Percentiles rank a stretch among this genome's conserved stretches.
Conservation (phyloP, 176 grass and related monocot genomes). For the Guadua angustifolia region DNA sequence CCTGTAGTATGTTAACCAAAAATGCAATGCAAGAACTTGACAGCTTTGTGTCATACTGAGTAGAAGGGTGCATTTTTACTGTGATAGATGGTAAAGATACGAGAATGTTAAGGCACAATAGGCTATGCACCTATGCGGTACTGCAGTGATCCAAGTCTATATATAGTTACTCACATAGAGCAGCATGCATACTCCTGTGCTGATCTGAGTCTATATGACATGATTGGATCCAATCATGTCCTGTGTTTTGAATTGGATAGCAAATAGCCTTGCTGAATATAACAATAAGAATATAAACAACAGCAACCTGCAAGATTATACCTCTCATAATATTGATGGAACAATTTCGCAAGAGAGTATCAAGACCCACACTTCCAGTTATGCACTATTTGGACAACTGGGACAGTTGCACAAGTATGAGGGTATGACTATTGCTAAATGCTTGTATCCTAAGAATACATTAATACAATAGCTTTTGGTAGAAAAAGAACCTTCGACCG, state of each 20-base stretch:
- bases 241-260: background rate
- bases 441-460: background rate
- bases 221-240: background rate
- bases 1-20: background rate
- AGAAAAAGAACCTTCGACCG: slow-evolving; percentile 53
- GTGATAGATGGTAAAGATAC: background rate
- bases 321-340: background rate
- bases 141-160: background rate
- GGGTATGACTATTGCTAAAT: background rate
- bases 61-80: background rate
- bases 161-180: background rate
- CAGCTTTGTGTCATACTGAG: background rate
- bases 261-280: background rate
- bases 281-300: background rate
- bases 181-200: background rate
- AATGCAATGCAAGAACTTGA: background rate
- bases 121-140: background rate
- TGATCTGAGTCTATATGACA: background rate
- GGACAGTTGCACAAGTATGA: background rate
- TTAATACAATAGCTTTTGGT: background rate
- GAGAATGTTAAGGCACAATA: background rate
- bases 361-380: background rate
- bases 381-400: background rate
- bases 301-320: background rate
- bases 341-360: background rate